A percentile compares a stretch with the other conserved stretches of the same genome.
These are phyloP conservation scores for Globisporangium ultimum DNA, from an alignment of 352 stramenopile genomes.

Conservation along the genomic window DNA sequence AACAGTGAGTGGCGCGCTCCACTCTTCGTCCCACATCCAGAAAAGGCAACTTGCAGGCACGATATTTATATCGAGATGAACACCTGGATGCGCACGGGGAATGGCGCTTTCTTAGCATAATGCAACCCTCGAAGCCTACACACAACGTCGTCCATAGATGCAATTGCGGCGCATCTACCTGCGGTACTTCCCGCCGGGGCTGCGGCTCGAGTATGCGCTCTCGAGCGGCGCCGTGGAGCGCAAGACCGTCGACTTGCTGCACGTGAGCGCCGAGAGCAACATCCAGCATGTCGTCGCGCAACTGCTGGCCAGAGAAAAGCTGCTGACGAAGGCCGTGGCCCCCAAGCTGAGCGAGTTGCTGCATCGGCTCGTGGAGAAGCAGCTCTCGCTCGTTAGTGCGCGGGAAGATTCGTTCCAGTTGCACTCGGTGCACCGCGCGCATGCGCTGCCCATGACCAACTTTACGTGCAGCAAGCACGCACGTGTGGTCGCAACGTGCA, in stretches of 20 bases:
- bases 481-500: conserved; percentile 50
- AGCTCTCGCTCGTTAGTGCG: conserved; percentile 33
- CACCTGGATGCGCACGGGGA: too few species aligned
- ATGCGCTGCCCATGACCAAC: conserved; percentile 70
- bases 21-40: neutral
- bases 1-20: conserved; percentile 1
- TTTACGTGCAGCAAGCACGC: conserved; percentile 69
- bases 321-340: conserved; percentile 42
- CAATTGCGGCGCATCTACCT: conserved; percentile 63
- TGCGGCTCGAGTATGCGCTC: conserved; percentile 61
- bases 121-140: too few species aligned
- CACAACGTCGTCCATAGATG: conserved; percentile 27
- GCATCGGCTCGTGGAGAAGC: conserved; percentile 70
- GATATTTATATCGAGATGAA: too few species aligned
- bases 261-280: conserved; percentile 70
- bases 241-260: conserved; percentile 65
- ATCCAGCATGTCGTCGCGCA: conserved; percentile 45
- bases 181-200: conserved; percentile 65
- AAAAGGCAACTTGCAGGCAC: too few species aligned
- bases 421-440: conserved; percentile 43
- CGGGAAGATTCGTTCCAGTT: conserved; percentile 20
- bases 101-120: conserved; percentile 1
- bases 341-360: conserved; percentile 58
- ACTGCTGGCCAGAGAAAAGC: conserved; percentile 49
- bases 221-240: conserved; percentile 38